These are phyloP conservation scores for Aspergillus awamori DNA, from an alignment of 2,329 filamentous ascomycete species.

Conservation along the genomic window DNA sequence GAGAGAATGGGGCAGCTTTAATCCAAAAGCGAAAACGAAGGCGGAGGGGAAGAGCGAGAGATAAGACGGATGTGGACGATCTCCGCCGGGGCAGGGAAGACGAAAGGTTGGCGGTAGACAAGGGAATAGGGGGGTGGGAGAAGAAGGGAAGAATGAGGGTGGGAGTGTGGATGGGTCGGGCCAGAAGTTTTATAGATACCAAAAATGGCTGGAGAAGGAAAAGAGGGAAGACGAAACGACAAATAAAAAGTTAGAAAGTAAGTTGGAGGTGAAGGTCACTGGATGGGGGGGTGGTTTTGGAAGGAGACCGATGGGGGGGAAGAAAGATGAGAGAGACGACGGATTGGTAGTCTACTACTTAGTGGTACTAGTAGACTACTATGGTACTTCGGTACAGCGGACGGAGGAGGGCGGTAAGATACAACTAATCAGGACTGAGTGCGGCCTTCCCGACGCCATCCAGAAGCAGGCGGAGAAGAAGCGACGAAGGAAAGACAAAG, in stretches of 20 bases:
- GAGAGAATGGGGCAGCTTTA: background rate
- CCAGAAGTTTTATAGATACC: background rate
- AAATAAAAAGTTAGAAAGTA: background rate
- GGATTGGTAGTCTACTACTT: background rate
- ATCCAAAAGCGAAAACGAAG: background rate
- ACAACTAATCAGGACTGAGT: conserved; percentile 1
- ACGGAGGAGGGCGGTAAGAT: background rate
- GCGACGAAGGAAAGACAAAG: background rate
- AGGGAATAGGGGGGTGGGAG: conserved; percentile 8
- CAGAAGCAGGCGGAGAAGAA: background rate
- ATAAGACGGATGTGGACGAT: conserved; percentile 16
- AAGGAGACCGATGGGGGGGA: background rate
- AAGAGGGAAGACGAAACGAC: conserved; percentile 1
- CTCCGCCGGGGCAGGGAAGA: conserved; percentile 14
- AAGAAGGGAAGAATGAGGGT: background rate
- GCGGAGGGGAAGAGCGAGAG: conserved; percentile 4
- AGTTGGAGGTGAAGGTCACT: background rate
- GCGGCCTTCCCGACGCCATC: conserved; percentile 7
- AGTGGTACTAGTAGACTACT: background rate
- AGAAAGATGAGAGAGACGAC: background rate
- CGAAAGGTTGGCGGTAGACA: conserved; percentile 3
- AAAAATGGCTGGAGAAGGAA: background rate
- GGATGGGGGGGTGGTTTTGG: background rate
- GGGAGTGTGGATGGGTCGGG: background rate
- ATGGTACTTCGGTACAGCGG: background rate